Evolutionary conservation across 257 asterid genomes (phyloP).

Genomic region (Fraxinus anomala): DNA sequence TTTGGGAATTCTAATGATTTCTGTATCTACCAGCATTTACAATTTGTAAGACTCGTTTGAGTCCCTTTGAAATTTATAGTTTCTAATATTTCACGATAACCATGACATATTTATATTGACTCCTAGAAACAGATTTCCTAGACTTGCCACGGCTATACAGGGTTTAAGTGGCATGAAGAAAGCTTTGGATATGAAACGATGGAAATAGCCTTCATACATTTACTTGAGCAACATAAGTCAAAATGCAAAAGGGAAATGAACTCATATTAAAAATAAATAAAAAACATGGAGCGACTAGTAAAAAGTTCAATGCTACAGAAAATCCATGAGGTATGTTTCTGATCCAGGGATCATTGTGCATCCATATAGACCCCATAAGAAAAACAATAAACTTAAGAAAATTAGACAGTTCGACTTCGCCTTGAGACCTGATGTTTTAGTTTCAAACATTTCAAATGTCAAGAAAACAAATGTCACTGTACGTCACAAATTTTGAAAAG

Average conservation of each 20-base stretch:
- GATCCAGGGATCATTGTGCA: background rate
- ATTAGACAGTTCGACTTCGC: background rate
- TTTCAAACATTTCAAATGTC: background rate
- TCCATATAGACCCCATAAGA: background rate
- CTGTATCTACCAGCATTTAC: background rate
- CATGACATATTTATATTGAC: background rate
- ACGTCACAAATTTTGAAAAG: background rate
- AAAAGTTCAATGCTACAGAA: background rate
- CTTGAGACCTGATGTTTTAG: background rate
- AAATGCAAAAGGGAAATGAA: background rate
- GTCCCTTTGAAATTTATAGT: background rate
- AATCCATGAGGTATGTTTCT: background rate
- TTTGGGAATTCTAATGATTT: background rate
- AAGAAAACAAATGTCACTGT: no score
- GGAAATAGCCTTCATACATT: background rate
- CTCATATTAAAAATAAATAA: background rate
- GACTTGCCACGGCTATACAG: background rate
- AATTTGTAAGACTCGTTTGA: background rate
- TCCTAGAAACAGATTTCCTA: background rate
- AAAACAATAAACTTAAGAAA: background rate
- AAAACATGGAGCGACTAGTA: background rate
- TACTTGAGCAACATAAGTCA: background rate
- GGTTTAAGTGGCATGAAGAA: slow-evolving; percentile 15
- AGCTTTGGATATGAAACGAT: background rate
- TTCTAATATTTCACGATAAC: background rate